A percentile compares a stretch with the other conserved stretches of the same genome.
These are phyloP conservation scores for Arthrobotrys entomopaga DNA, from an alignment of 2,329 filamentous ascomycete species.

Conservation along the genomic window DNA sequence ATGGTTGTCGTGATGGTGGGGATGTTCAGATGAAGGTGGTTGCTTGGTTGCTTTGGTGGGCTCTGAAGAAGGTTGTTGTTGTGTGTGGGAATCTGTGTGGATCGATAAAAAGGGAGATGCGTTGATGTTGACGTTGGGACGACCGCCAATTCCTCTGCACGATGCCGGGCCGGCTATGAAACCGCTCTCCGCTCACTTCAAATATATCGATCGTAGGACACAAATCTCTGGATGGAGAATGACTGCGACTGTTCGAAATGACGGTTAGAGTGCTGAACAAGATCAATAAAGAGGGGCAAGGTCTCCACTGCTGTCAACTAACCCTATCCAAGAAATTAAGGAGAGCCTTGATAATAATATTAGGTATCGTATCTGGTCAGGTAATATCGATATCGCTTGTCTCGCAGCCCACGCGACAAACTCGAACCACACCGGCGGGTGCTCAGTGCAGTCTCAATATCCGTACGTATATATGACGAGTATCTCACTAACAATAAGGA, in stretches of 20 bases:
- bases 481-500: not conserved
- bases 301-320: not conserved
- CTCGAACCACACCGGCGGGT: not conserved
- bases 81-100: not conserved
- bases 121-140: constrained; percentile 20
- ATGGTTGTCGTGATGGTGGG: not conserved
- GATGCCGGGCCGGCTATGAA: not conserved
- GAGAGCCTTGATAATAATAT: not conserved
- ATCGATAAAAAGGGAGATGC: constrained; percentile 53
- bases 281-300: not conserved
- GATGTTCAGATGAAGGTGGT: constrained; percentile 27
- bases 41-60: constrained; percentile 45
- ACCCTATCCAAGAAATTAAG: no score
- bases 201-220: not conserved
- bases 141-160: constrained; percentile 17
- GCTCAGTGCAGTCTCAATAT: not conserved
- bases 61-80: constrained; percentile 26
- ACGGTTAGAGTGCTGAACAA: not conserved
- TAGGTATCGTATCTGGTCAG: not conserved
- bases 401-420: constrained; percentile 24
- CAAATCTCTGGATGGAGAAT: not conserved
- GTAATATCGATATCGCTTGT: constrained; percentile 27
- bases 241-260: not conserved
- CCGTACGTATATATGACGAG: not conserved
- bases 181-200: no score